These are phyloP conservation scores for Colletotrichum sp. DNA, from an alignment of 2,329 filamentous ascomycete genomes.

Conservation along the genomic window DNA sequence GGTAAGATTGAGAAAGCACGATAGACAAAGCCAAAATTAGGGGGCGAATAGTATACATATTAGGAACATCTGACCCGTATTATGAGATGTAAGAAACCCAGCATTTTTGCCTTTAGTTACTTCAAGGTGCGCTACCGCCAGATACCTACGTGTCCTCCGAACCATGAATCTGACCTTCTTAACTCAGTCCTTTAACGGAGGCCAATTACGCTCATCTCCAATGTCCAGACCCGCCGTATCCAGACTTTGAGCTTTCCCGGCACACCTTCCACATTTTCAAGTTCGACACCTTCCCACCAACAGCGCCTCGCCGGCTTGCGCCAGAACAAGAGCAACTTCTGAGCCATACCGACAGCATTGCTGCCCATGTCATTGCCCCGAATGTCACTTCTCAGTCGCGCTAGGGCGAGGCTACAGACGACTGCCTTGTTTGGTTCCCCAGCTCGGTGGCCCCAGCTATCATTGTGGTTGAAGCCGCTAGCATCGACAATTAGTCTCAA, in stretches of 20 bases:
- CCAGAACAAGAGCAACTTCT: constrained; percentile 98
- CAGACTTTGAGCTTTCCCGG: constrained; percentile 95
- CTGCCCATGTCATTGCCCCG: constrained; percentile 76
- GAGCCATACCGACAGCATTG: constrained; percentile 94
- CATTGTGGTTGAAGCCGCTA: constrained; percentile 95
- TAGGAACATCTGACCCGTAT: background rate
- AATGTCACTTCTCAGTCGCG: constrained; percentile 90
- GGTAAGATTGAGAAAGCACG: background rate
- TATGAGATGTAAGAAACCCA: background rate
- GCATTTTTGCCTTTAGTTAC: background rate
- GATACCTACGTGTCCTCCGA: background rate
- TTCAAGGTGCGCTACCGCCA: background rate
- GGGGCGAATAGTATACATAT: background rate
- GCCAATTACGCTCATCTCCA: constrained; percentile 97
- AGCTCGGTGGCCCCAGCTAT: constrained; percentile 95
- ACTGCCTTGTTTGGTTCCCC: constrained; percentile 98
- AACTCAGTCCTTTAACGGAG: constrained; percentile 59
- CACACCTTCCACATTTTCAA: constrained; percentile 87
- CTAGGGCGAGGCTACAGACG: constrained; percentile 93
- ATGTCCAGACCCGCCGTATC: constrained; percentile 97
- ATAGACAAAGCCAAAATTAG: background rate
- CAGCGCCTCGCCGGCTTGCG: constrained; percentile 93
- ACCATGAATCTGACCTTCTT: too few relatives aligned
- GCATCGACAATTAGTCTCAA: background rate
- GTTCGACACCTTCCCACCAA: constrained; percentile 98